phyloP scores from a whole-genome alignment of 352 stramenopile species.

The Pythium sukuiense region DNA sequence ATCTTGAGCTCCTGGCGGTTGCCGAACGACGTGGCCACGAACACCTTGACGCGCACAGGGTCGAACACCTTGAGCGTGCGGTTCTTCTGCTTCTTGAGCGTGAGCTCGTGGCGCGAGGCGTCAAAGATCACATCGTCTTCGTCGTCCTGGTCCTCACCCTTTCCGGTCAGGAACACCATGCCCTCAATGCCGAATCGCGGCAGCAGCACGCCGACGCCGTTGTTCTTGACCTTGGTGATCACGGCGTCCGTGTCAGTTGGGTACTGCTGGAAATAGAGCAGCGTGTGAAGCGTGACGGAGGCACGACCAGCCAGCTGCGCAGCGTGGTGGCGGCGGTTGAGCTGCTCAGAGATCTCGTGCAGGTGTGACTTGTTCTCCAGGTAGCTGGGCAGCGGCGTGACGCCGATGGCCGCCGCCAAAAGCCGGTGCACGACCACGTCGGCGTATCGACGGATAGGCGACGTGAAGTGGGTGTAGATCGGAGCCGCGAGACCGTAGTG shows the following conservation, averaged over 20 bases:
- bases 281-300: constrained; percentile 96
- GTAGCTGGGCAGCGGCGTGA: constrained; percentile 94
- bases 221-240: constrained; percentile 95
- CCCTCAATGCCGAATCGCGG: constrained; percentile 99
- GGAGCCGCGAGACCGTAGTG: constrained; percentile 98
- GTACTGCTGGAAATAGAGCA: constrained; percentile 96
- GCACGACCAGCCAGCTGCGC: constrained; percentile 96
- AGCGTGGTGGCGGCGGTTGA: constrained; percentile 96
- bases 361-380: constrained; percentile 93
- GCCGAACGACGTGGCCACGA: constrained; percentile 71
- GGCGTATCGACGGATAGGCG: constrained; percentile 97
- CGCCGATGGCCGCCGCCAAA: constrained; percentile 94
- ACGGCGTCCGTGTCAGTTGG: constrained; percentile 88
- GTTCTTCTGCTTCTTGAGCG: constrained; percentile 48
- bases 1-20: constrained; percentile 87
- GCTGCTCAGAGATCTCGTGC: constrained; percentile 95
- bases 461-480: constrained; percentile 99
- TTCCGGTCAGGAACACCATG: constrained; percentile 88
- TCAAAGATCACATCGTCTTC: constrained; percentile 61
- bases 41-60: constrained; percentile 76
- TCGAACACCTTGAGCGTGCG: constrained; percentile 80
- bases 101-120: constrained; percentile 54
- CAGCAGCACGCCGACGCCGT: constrained; percentile 95
- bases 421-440: constrained; percentile 99
- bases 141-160: constrained; percentile 57